Conservation (phyloP, 2,329 filamentous ascomycete species). For the Penicillium sp. region DNA sequence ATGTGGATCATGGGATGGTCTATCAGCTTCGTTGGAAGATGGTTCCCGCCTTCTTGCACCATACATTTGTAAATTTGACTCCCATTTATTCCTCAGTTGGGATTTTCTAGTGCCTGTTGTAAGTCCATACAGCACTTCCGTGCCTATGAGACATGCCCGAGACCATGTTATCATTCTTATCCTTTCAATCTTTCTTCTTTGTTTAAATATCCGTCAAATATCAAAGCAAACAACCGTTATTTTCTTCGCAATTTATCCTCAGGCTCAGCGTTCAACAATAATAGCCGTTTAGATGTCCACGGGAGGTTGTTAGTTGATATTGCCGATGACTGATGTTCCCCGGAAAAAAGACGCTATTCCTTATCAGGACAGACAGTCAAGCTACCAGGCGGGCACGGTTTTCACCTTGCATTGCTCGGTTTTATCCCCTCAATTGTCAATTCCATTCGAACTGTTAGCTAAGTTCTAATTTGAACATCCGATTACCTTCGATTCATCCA, state of each 20-base stretch:
- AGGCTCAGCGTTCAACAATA: neutral
- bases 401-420: slow-evolving; percentile 3
- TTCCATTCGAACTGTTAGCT: neutral
- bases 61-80: neutral
- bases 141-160: neutral
- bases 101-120: neutral
- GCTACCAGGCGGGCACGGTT: slow-evolving; percentile 10
- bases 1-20: neutral
- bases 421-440: neutral
- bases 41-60: neutral
- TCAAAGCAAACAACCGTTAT: neutral
- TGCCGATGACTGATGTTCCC: slow-evolving; percentile 1
- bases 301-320: neutral
- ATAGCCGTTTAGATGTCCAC: neutral
- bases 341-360: slow-evolving; percentile 9
- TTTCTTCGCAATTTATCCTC: neutral
- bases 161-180: neutral
- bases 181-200: neutral
- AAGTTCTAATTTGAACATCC: neutral
- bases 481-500: neutral
- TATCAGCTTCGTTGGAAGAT: neutral
- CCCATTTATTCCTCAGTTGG: neutral
- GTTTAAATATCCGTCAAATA: neutral
- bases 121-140: neutral
- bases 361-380: slow-evolving; percentile 6